These are phyloP conservation scores for Monosporascus ibericus DNA, from an alignment of 2,329 filamentous ascomycete genomes.

Conservation along the genomic window DNA sequence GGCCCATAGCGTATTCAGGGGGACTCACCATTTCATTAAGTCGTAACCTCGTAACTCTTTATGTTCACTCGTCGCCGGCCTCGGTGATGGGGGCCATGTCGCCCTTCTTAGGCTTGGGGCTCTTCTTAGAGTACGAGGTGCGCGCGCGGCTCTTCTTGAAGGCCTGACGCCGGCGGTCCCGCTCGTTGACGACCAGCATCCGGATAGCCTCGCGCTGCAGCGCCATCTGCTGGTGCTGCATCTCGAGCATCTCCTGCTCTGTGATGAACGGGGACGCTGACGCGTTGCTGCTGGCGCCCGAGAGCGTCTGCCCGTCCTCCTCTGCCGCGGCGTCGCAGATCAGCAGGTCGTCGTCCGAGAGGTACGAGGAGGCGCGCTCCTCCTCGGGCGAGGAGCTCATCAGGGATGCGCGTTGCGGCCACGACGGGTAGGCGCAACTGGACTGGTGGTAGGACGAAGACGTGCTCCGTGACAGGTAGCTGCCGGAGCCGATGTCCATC, in stretches of 20 bases:
- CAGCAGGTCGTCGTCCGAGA: conserved; percentile 60
- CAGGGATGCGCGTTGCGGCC: conserved; percentile 34
- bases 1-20: background rate
- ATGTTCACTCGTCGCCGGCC: conserved; percentile 21
- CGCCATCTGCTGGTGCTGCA: conserved; percentile 44
- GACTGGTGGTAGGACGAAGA: conserved; percentile 17
- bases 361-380: conserved; percentile 46
- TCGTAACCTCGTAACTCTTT: conserved; percentile 15
- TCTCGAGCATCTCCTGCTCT: conserved; percentile 43
- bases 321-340: conserved; percentile 41
- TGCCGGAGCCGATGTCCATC: conserved; percentile 25
- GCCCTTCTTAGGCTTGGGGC: conserved; percentile 39
- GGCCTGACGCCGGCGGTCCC: conserved; percentile 44
- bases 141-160: conserved; percentile 20
- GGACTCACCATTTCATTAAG: conserved; percentile 20
- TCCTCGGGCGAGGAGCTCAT: conserved; percentile 19
- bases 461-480: conserved; percentile 20
- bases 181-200: conserved; percentile 44
- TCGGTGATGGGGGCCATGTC: conserved; percentile 53
- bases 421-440: conserved; percentile 37
- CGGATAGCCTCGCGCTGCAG: conserved; percentile 48
- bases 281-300: conserved; percentile 34
- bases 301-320: conserved; percentile 43
- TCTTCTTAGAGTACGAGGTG: conserved; percentile 40
- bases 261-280: conserved; percentile 37